These are phyloP conservation scores for Hypomontagnella monticulosa DNA, from an alignment of 495 filamentous ascomycete genomes.

Conservation along the genomic window DNA sequence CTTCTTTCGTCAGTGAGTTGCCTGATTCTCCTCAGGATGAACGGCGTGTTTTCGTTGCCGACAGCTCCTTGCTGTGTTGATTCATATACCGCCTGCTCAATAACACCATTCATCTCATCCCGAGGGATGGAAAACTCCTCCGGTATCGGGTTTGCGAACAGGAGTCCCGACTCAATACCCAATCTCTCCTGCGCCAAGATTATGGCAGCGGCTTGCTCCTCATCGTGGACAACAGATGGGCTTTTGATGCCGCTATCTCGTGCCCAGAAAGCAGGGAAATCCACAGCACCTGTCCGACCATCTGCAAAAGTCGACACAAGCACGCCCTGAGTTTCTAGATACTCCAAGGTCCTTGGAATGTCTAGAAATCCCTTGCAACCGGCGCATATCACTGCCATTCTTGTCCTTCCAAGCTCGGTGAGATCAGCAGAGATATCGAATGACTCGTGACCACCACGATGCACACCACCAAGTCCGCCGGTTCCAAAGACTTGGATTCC, in stretches of 20 bases:
- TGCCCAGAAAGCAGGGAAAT: slow-evolving; percentile 91
- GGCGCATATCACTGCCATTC: slow-evolving; percentile 86
- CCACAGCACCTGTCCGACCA: slow-evolving; percentile 68
- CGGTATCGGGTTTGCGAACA: slow-evolving; percentile 91
- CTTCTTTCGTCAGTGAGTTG: slow-evolving; percentile 78
- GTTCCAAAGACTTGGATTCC: slow-evolving; percentile 96
- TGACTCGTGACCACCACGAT: slow-evolving; percentile 82
- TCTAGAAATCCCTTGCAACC: slow-evolving; percentile 97
- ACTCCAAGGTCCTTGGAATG: slow-evolving; percentile 89
- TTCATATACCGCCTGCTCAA: slow-evolving; percentile 76
- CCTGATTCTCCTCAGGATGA: slow-evolving; percentile 82
- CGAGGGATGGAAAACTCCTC: slow-evolving; percentile 73
- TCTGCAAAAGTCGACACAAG: slow-evolving; percentile 89
- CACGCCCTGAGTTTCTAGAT: slow-evolving; percentile 92
- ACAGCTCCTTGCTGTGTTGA: slow-evolving; percentile 73
- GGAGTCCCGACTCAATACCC: slow-evolving; percentile 74
- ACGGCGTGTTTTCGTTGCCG: slow-evolving; percentile 89
- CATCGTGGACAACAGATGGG: slow-evolving; percentile 75
- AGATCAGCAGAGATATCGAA: slow-evolving; percentile 97
- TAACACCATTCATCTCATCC: slow-evolving; percentile 75
- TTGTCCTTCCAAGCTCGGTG: slow-evolving; percentile 91
- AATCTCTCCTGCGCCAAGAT: slow-evolving; percentile 69
- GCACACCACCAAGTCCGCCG: slow-evolving; percentile 86
- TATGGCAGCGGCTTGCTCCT: slow-evolving; percentile 85
- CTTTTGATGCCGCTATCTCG: slow-evolving; percentile 84